Percentiles rank a stretch among this genome's conserved stretches.
These are phyloP conservation scores for Pyrenochaeta sp. DNA, from an alignment of 2,329 filamentous ascomycete species.

Conservation along the genomic window DNA sequence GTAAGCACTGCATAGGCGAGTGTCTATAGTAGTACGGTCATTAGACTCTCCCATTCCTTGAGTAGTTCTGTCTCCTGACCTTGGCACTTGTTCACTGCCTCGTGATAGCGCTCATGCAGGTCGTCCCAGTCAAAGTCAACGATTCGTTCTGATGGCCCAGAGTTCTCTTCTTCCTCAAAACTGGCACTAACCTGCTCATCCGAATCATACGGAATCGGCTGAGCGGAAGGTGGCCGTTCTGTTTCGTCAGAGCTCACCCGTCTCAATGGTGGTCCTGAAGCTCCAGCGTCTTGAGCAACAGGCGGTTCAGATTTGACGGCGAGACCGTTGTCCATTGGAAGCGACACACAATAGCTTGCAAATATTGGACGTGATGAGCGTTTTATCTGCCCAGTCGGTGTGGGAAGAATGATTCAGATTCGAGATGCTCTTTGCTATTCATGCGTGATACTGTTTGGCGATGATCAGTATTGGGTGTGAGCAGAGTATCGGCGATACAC, in stretches of 20 bases:
- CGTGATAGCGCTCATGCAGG: slow-evolving; percentile 74
- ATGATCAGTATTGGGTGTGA: slow-evolving; percentile 36
- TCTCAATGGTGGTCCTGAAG: slow-evolving; percentile 7
- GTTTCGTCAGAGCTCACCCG: slow-evolving; percentile 32
- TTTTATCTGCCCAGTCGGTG: slow-evolving; percentile 13
- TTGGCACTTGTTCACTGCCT: slow-evolving; percentile 70
- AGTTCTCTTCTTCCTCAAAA: slow-evolving; percentile 21
- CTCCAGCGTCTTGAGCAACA: slow-evolving; percentile 14
- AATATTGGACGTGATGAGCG: slow-evolving; percentile 25
- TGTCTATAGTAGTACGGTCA: slow-evolving; percentile 36
- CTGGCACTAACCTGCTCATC: slow-evolving; percentile 16
- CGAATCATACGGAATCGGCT: slow-evolving; percentile 19
- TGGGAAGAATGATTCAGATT: slow-evolving; percentile 32
- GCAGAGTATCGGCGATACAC: slow-evolving; percentile 18
- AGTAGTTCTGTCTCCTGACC: slow-evolving; percentile 71
- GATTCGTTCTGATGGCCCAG: slow-evolving; percentile 50
- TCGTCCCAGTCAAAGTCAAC: slow-evolving; percentile 77
- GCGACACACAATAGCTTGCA: neutral
- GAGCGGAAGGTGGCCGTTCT: slow-evolving; percentile 38
- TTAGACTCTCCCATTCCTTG: slow-evolving; percentile 68
- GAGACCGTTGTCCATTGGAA: slow-evolving; percentile 24
- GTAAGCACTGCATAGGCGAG: neutral
- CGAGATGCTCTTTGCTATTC: slow-evolving; percentile 19
- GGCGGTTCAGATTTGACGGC: slow-evolving; percentile 19
- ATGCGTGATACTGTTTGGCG: slow-evolving; percentile 24